phyloP scores from a whole-genome alignment of 371 early-diverging fungal species.

The Rhizopus sp. region DNA sequence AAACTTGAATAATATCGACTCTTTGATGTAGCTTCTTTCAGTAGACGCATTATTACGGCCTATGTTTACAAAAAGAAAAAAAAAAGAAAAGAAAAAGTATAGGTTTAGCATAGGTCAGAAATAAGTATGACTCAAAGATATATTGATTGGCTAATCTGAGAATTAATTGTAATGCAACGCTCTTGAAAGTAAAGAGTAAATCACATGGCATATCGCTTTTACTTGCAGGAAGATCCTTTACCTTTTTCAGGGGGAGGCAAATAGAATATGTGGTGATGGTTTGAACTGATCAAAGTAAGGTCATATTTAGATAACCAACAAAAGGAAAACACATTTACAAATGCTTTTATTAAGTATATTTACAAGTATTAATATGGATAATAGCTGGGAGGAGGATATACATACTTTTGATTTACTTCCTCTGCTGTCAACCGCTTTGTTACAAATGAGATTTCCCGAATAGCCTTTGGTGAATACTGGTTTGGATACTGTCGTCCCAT shows the following conservation, averaged over 20 bases:
- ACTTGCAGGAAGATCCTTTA: no score
- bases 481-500: conserved; percentile 26
- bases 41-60: background rate
- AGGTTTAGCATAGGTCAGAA: background rate
- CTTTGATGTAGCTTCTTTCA: background rate
- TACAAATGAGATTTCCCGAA: conserved; percentile 2
- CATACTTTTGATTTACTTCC: background rate
- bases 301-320: background rate
- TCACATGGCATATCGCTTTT: no score
- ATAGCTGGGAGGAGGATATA: conserved; percentile 7
- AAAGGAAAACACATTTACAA: background rate
- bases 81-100: background rate
- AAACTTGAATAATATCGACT: conserved; percentile 6
- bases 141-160: background rate
- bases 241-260: background rate
- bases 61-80: background rate
- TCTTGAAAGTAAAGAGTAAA: no score
- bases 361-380: conserved; percentile 5
- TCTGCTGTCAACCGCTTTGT: conserved; percentile 5
- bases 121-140: background rate
- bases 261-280: background rate
- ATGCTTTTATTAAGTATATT: background rate
- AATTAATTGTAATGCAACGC: no score
- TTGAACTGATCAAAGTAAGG: no score
- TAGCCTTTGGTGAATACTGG: background rate